These are phyloP conservation scores for Hydrangea macrophylla DNA, from an alignment of 148 eudicot species.

Conservation along the genomic window DNA sequence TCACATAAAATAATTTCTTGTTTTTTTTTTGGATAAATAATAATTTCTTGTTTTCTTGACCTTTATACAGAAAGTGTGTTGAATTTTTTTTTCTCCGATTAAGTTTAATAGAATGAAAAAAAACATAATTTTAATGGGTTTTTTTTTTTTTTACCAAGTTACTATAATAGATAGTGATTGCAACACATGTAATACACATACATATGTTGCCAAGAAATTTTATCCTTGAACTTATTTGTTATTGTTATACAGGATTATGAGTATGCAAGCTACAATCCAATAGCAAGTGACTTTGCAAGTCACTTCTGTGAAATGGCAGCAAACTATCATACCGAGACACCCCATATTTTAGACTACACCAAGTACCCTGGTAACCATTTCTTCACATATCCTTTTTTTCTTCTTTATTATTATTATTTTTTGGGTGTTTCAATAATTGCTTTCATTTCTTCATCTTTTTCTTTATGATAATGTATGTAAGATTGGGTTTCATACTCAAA, in stretches of 20 bases:
- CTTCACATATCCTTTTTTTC: neutral
- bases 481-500: neutral
- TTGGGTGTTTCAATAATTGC: neutral
- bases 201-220: neutral
- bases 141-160: too few species aligned
- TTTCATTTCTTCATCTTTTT: neutral
- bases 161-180: too few species aligned
- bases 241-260: constrained; percentile 76
- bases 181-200: too few species aligned
- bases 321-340: constrained; percentile 79
- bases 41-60: too few species aligned
- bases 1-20: too few species aligned
- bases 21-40: too few species aligned
- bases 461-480: too few species aligned
- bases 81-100: too few species aligned
- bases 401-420: too few species aligned
- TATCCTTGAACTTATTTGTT: neutral
- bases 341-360: constrained; percentile 75
- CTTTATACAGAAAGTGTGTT: too few species aligned
- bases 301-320: constrained; percentile 98
- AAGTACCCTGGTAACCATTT: constrained; percentile 62
- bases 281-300: constrained; percentile 87
- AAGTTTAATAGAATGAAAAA: too few species aligned
- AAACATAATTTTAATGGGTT: too few species aligned
- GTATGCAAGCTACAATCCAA: constrained; percentile 89